A percentile compares a stretch with the other conserved stretches of the same genome.
phyloP scores from a whole-genome alignment of 345 rosid species.

The Schrenkiella parvula region DNA sequence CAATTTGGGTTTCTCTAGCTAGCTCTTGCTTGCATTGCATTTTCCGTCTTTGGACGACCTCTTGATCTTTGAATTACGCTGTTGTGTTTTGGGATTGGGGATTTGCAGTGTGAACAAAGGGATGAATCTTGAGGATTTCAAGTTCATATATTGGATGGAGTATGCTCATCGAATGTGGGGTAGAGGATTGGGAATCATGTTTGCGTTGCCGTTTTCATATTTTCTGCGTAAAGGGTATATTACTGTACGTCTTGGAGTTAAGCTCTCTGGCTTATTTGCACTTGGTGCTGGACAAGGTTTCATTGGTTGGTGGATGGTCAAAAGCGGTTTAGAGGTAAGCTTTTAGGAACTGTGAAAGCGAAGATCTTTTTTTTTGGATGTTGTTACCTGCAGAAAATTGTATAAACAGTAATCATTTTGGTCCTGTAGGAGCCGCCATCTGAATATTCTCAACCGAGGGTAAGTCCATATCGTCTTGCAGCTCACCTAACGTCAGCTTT shows the following conservation, averaged over 20 bases:
- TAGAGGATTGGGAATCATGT: constrained; percentile 91
- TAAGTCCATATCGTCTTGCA: constrained; percentile 90
- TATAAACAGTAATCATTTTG: constrained; percentile 19
- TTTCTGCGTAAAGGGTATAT: constrained; percentile 88
- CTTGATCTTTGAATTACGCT: neutral
- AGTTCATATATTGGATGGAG: constrained; percentile 98
- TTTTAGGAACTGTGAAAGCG: neutral
- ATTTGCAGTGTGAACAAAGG: constrained; percentile 75
- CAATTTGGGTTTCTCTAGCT: neutral
- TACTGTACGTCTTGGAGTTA: constrained; percentile 67
- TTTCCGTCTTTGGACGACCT: neutral
- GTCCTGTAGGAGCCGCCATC: constrained; percentile 74
- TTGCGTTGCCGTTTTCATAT: constrained; percentile 93
- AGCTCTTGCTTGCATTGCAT: constrained; percentile 1
- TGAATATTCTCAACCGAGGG: constrained; percentile 84
- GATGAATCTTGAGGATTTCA: constrained; percentile 89
- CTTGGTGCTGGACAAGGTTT: constrained; percentile 99
- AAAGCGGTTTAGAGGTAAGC: constrained; percentile 92
- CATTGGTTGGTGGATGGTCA: constrained; percentile 99
- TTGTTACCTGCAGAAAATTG: neutral
- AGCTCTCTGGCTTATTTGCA: constrained; percentile 75
- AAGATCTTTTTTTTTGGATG: neutral
- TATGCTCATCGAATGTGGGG: constrained; percentile 99
- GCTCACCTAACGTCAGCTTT: constrained; percentile 97
- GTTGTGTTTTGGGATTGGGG: neutral